Evolutionary conservation across 2,329 filamentous ascomycete species (phyloP).

Genomic region (Penicillium brevicompactum): DNA sequence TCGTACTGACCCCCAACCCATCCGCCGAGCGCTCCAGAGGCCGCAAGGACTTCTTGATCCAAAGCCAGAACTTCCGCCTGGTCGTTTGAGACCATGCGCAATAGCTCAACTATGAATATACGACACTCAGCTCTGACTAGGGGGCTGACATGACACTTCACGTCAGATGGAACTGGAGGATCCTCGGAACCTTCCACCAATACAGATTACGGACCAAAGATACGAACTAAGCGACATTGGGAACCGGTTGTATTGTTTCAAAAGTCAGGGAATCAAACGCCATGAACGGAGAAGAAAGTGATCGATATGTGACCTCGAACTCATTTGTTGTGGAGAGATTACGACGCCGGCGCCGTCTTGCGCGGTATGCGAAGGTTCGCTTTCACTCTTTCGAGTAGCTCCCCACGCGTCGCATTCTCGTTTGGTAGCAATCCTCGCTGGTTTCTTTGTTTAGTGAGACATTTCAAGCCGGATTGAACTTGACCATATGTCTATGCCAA

Average conservation of each 20-base stretch:
- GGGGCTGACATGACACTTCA: neutral
- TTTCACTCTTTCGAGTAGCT: conserved; percentile 69
- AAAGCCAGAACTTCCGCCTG: conserved; percentile 71
- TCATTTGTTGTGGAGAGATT: conserved; percentile 4
- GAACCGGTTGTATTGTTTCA: neutral
- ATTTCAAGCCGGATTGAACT: neutral
- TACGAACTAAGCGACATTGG: neutral
- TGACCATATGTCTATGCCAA: neutral
- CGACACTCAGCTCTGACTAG: neutral
- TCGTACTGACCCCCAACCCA: conserved; percentile 75
- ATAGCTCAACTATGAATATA: neutral
- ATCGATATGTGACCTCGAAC: neutral
- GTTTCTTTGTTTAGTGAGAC: conserved; percentile 2
- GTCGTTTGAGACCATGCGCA: conserved; percentile 40
- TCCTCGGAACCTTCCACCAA: neutral
- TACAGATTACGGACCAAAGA: neutral
- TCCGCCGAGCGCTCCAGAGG: conserved; percentile 55
- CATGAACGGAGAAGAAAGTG: neutral
- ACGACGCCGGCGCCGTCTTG: conserved; percentile 18
- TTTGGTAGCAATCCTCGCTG: conserved; percentile 67
- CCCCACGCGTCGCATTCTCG: conserved; percentile 60
- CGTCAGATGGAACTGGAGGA: neutral
- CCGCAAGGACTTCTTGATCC: conserved; percentile 64
- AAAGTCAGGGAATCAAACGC: neutral
- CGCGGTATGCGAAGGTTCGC: conserved; percentile 62